Percentiles rank a stretch among this genome's conserved stretches.
These are phyloP conservation scores for Nemania sp. DNA, from an alignment of 2,329 filamentous ascomycete genomes.

Conservation along the genomic window DNA sequence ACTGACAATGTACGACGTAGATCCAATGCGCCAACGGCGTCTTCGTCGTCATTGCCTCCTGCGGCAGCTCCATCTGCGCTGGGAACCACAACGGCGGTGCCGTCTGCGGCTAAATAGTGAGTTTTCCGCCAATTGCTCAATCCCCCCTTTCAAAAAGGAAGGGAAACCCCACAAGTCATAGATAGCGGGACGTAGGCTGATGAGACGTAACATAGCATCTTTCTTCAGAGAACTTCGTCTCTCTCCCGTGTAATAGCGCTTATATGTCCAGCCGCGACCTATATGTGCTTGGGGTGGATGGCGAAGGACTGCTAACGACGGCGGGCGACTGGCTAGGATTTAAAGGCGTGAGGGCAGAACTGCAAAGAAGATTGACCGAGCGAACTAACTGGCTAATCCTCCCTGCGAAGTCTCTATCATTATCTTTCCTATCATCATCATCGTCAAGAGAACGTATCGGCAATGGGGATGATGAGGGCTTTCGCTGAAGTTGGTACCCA, in stretches of 20 bases:
- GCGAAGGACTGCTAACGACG: too few species aligned
- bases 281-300: too few species aligned
- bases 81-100: constrained; percentile 28
- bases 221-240: too few species aligned
- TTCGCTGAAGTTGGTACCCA: too few species aligned
- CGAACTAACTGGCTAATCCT: background rate
- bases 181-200: too few species aligned
- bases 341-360: too few species aligned
- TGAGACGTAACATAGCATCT: too few species aligned
- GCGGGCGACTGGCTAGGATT: too few species aligned
- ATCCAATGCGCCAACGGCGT: constrained; percentile 28
- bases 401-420: background rate
- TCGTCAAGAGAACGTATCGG: background rate
- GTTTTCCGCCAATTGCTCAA: background rate
- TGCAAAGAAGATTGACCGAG: background rate
- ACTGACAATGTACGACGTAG: background rate
- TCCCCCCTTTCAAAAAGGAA: too few species aligned
- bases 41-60: constrained; percentile 27
- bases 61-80: constrained; percentile 23
- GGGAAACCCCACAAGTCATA: too few species aligned
- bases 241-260: too few species aligned
- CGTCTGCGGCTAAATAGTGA: constrained; percentile 24
- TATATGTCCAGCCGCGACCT: too few species aligned
- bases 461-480: background rate
- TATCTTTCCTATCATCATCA: background rate